phyloP scores from a whole-genome alignment of 306 rosid genomes.

The Cyclanthera cordifolia region DNA sequence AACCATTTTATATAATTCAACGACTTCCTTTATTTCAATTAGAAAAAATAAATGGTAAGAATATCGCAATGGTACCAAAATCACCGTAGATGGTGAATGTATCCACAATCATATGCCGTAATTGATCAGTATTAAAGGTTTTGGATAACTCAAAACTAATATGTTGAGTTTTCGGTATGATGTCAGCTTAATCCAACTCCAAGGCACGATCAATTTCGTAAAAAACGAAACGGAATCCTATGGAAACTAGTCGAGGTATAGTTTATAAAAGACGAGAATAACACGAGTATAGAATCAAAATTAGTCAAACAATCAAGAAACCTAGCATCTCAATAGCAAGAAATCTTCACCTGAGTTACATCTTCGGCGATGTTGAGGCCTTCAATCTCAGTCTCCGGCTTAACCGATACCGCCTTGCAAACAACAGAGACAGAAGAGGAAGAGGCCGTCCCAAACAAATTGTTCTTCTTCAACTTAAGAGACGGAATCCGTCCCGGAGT shows the following conservation, averaged over 20 bases:
- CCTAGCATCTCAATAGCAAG: background rate
- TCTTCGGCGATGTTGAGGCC: conserved; percentile 87
- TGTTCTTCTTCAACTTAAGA: conserved; percentile 15
- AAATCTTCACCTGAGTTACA: conserved; percentile 35
- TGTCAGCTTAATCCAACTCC: background rate
- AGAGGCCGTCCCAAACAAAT: background rate
- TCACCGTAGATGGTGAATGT: background rate
- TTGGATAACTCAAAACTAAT: background rate
- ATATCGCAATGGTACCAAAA: background rate
- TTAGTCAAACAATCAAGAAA: background rate
- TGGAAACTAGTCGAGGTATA: background rate
- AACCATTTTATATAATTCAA: background rate
- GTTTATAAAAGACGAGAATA: background rate
- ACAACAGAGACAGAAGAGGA: conserved; percentile 25
- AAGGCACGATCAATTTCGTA: background rate
- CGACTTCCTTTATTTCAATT: background rate
- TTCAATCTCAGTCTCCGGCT: conserved; percentile 42
- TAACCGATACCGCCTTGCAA: conserved; percentile 62
- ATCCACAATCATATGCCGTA: background rate
- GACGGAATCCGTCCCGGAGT: conserved; percentile 9
- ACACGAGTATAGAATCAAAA: background rate
- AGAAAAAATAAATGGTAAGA: background rate
- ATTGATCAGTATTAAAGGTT: background rate
- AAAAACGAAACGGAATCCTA: background rate
- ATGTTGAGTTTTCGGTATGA: background rate